These are phyloP conservation scores for Sporothrix brunneoviolacea DNA, from an alignment of 2,329 filamentous ascomycete species.

Conservation along the genomic window DNA sequence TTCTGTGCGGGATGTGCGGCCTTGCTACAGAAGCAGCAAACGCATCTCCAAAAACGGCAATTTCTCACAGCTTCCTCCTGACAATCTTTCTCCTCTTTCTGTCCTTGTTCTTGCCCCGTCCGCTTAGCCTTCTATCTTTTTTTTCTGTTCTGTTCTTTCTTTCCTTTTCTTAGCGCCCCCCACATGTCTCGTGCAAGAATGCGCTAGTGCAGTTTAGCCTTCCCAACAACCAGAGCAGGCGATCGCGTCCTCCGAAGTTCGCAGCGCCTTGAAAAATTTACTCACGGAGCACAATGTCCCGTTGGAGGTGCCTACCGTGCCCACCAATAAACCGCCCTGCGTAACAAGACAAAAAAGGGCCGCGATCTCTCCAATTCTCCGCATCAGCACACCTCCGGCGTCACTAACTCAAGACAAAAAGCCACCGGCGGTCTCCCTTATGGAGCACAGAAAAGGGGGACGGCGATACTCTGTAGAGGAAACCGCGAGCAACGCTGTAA, in stretches of 20 bases:
- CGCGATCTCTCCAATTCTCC: slow-evolving; percentile 9
- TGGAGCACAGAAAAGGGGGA: background rate
- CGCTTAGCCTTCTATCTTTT: background rate
- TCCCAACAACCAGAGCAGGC: slow-evolving; percentile 4
- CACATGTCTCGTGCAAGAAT: background rate
- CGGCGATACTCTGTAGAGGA: background rate
- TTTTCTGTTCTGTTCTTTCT: background rate
- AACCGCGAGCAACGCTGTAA: background rate
- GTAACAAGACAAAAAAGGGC: background rate
- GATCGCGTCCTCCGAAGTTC: slow-evolving; percentile 10
- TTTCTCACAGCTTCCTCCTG: slow-evolving; percentile 1
- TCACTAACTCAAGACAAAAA: slow-evolving; percentile 1
- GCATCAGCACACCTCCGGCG: slow-evolving; percentile 6
- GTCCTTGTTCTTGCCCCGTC: background rate
- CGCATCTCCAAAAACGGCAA: slow-evolving; percentile 2
- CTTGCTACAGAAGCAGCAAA: too few species aligned
- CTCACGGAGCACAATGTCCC: slow-evolving; percentile 12
- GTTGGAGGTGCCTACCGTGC: slow-evolving; percentile 8
- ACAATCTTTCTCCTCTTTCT: slow-evolving; percentile 3
- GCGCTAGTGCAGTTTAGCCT: slow-evolving; percentile 8
- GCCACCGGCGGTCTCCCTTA: background rate
- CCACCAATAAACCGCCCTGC: background rate
- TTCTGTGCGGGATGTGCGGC: background rate
- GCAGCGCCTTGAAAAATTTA: slow-evolving; percentile 7
- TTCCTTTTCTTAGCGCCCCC: background rate